phyloP scores from a whole-genome alignment of 2,329 filamentous ascomycete genomes.

The Monilinia vaccinii-corymbosi region DNA sequence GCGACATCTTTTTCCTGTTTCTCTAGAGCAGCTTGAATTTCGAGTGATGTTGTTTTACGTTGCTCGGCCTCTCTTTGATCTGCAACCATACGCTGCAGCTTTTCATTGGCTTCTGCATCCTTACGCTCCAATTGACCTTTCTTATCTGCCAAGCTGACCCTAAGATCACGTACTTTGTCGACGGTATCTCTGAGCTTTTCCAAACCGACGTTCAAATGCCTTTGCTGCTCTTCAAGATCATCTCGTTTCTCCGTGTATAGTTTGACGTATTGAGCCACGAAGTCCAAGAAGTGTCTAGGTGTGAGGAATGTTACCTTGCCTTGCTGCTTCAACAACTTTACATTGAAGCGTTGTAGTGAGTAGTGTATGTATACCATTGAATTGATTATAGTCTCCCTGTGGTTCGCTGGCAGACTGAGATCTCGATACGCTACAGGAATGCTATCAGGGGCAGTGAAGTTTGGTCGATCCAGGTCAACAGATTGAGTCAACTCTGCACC shows the following conservation, averaged over 20 bases:
- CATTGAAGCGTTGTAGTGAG: constrained; percentile 84
- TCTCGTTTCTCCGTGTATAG: constrained; percentile 98
- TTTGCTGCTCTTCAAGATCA: constrained; percentile 95
- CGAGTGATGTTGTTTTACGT: constrained; percentile 75
- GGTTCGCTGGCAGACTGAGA: constrained; percentile 73
- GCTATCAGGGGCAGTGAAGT: constrained; percentile 78
- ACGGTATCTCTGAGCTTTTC: constrained; percentile 96
- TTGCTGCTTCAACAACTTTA: constrained; percentile 81
- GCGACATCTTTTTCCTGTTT: constrained; percentile 86
- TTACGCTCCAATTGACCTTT: constrained; percentile 89
- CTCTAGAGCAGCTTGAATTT: constrained; percentile 80
- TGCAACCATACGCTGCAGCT: constrained; percentile 91
- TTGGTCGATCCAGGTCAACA: constrained; percentile 85
- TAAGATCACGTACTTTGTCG: constrained; percentile 89
- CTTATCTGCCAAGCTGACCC: constrained; percentile 86
- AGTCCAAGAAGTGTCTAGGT: constrained; percentile 93
- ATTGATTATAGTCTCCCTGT: constrained; percentile 89
- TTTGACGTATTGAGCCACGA: constrained; percentile 94
- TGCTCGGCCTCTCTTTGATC: constrained; percentile 93
- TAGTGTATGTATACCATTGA: constrained; percentile 99
- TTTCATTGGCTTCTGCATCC: constrained; percentile 92
- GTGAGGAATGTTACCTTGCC: constrained; percentile 89
- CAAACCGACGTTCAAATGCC: constrained; percentile 94
- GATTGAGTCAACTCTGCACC: constrained; percentile 90
- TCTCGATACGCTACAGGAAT: constrained; percentile 89